Percentiles rank a stretch among this genome's conserved stretches.
Conservation (phyloP, 106 monocot species). For the Dactylorhiza incarnata region DNA sequence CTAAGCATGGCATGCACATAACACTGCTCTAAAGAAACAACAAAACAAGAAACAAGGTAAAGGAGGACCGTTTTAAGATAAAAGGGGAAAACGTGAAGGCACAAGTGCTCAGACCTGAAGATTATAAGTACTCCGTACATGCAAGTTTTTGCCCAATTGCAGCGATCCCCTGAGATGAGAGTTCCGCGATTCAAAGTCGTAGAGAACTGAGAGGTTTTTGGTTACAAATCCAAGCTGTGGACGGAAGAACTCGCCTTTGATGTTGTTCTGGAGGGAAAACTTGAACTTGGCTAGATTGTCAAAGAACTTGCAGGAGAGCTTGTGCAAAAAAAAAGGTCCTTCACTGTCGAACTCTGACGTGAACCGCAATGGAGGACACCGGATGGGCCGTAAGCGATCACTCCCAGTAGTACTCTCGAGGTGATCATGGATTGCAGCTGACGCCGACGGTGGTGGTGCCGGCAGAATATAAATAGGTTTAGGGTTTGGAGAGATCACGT, state of each 20-base stretch:
- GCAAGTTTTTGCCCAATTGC: constrained; percentile 31
- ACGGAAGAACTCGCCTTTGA: constrained; percentile 25
- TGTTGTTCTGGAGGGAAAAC: constrained; percentile 75
- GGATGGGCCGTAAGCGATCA: constrained; percentile 6
- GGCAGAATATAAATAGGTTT: neutral
- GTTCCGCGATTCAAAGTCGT: constrained; percentile 67
- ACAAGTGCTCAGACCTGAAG: constrained; percentile 46
- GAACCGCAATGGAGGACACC: constrained; percentile 47
- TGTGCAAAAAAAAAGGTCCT: constrained; percentile 54
- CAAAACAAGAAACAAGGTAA: neutral
- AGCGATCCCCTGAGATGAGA: constrained; percentile 58
- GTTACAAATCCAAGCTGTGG: constrained; percentile 67
- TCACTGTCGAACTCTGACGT: constrained; percentile 95
- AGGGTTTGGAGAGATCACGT: neutral
- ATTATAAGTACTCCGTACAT: constrained; percentile 50
- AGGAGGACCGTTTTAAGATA: neutral
- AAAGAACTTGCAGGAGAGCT: constrained; percentile 65
- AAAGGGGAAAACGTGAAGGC: neutral
- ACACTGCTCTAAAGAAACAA: neutral
- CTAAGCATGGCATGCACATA: too few relatives aligned
- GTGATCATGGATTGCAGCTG: neutral
- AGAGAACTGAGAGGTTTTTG: constrained; percentile 49
- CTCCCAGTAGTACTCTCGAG: neutral
- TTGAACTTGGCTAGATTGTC: constrained; percentile 83
- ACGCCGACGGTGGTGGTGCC: neutral